These are phyloP conservation scores for Populus hybrid DNA, from an alignment of 441 rosid genomes.

Conservation along the genomic window DNA sequence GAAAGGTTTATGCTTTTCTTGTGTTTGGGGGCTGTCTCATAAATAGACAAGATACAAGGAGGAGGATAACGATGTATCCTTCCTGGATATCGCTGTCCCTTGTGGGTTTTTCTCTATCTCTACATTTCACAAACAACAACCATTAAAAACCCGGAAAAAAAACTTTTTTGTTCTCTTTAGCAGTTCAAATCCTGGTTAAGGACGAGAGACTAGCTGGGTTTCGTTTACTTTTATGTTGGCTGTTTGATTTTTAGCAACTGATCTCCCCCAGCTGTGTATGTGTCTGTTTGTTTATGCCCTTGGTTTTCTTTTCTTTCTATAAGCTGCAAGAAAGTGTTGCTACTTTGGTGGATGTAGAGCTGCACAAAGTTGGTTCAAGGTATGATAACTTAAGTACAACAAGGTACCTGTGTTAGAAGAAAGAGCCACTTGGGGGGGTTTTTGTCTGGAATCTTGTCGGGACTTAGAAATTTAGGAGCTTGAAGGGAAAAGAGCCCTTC, in stretches of 20 bases:
- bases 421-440: constrained; percentile 22
- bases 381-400: neutral
- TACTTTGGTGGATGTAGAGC: constrained; percentile 3
- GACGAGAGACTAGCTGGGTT: neutral
- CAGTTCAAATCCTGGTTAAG: constrained; percentile 9
- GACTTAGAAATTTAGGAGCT: neutral
- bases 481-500: neutral
- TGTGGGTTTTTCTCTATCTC: constrained; percentile 35
- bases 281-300: neutral
- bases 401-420: constrained; percentile 19
- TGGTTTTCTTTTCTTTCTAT: neutral
- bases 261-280: neutral
- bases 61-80: constrained; percentile 36
- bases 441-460: constrained; percentile 4
- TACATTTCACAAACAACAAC: constrained; percentile 26
- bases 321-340: neutral
- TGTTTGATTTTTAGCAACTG: neutral
- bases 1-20: constrained; percentile 47
- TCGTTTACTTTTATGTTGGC: constrained; percentile 9
- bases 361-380: neutral
- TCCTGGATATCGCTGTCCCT: constrained; percentile 40
- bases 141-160: constrained; percentile 11
- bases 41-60: constrained; percentile 27
- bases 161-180: neutral
- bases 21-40: constrained; percentile 57